Percentiles rank a stretch among this genome's conserved stretches.
These are phyloP conservation scores for Podaxis sp. DNA, from an alignment of 768 basidiomycete genomes.

Conservation along the genomic window DNA sequence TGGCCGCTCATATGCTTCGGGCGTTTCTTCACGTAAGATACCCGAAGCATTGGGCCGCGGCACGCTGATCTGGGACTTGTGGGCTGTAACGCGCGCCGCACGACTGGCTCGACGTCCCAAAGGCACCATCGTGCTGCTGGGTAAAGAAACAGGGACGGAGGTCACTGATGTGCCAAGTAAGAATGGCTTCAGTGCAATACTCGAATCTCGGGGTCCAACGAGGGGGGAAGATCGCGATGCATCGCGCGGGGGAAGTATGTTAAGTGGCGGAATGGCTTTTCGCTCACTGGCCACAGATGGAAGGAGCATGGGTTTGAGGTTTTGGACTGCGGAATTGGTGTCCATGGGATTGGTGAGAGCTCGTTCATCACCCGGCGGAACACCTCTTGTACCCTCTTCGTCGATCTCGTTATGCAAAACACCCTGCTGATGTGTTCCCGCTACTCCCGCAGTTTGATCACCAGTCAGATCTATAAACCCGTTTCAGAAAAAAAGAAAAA, in stretches of 20 bases:
- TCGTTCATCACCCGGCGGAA: not conserved
- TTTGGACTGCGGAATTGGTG: not conserved
- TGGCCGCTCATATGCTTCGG: constrained; percentile 37
- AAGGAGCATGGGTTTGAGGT: constrained; percentile 28
- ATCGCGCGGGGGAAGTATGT: not conserved
- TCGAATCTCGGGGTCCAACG: constrained; percentile 11
- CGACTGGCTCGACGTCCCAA: constrained; percentile 28
- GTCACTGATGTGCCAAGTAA: constrained; percentile 33
- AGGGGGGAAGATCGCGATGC: not conserved
- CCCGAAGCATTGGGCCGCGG: constrained; percentile 23
- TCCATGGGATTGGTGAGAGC: not conserved
- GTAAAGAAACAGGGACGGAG: constrained; percentile 23
- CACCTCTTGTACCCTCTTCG: not conserved
- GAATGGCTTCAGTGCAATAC: constrained; percentile 29
- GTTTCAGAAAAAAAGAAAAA: constrained; percentile 11
- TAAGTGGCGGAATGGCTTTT: not conserved
- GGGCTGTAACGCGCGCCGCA: constrained; percentile 24
- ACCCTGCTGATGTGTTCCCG: not conserved
- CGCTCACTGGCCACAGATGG: constrained; percentile 18
- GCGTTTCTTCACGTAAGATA: constrained; percentile 22
- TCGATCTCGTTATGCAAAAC: not conserved
- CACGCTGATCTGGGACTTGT: constrained; percentile 30
- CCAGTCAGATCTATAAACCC: constrained; percentile 9
- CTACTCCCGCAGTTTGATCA: not conserved
- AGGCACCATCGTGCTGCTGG: constrained; percentile 26